These are phyloP conservation scores for Thelephora ganbajun DNA, from an alignment of 768 basidiomycete species.

Conservation along the genomic window DNA sequence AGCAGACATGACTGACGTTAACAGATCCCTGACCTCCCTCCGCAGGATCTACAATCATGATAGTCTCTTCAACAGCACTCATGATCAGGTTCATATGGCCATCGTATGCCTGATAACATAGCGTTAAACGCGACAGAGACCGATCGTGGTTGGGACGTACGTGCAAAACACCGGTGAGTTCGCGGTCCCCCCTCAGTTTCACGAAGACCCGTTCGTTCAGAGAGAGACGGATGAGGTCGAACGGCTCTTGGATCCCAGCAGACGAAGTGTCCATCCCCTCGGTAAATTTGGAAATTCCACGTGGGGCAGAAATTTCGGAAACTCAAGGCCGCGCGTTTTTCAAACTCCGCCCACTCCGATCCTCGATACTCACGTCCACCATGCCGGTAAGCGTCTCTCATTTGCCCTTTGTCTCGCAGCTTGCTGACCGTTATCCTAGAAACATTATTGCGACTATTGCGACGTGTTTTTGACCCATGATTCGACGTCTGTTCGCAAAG, in stretches of 20 bases:
- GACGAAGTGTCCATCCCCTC: slow-evolving; percentile 51
- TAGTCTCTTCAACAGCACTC: slow-evolving; percentile 94
- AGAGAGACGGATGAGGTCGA: slow-evolving; percentile 92
- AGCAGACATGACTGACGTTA: slow-evolving; percentile 27
- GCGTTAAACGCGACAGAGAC: slow-evolving; percentile 2
- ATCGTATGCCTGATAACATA: slow-evolving; percentile 73
- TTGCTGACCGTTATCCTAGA: slow-evolving; percentile 27
- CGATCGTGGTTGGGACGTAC: slow-evolving; percentile 32
- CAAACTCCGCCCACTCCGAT: slow-evolving; percentile 1
- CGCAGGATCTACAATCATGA: slow-evolving; percentile 84
- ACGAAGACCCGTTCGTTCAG: slow-evolving; percentile 97
- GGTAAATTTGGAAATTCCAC: slow-evolving; percentile 2
- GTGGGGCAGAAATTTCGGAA: slow-evolving; percentile 2
- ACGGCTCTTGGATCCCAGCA: slow-evolving; percentile 83
- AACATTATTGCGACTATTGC: slow-evolving; percentile 92
- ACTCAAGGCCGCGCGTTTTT: slow-evolving; percentile 3
- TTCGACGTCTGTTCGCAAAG: slow-evolving; percentile 91
- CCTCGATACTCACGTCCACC: slow-evolving; percentile 11
- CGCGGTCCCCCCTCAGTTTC: slow-evolving; percentile 89
- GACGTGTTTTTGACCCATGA: slow-evolving; percentile 93
- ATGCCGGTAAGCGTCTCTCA: slow-evolving; percentile 49
- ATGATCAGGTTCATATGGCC: slow-evolving; percentile 99
- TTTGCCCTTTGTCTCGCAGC: not conserved
- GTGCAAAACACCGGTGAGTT: slow-evolving; percentile 84
- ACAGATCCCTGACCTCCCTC: slow-evolving; percentile 49